Evolutionary conservation across 192 early-diverging fungal genomes (phyloP), one percentile per base, ranked within the genome.

Genomic region (Podila minutissima): DNA sequence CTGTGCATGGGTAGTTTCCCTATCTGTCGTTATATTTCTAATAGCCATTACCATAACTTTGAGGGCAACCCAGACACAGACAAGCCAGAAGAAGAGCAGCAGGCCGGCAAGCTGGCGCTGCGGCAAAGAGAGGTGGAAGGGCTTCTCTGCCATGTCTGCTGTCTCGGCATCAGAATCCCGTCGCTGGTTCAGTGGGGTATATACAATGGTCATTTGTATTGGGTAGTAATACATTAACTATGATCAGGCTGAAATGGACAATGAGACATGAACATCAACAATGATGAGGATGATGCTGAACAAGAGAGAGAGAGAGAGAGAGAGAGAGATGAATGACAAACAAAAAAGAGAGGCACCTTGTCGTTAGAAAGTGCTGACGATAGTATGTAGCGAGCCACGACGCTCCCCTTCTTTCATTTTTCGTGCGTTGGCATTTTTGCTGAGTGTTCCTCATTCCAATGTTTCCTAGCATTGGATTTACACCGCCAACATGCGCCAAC

Each of bases 51-150:
- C 69, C 69, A 71, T 62, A 4, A 62, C 22, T 62, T 71, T 71
- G 12, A 71, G 59, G 0, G 59, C 69, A 3, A 62, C 26, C 41
- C 48, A 71, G 48, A 71, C 38, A 4, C 66, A 68, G 19, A 41
- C 5, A 5, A 68, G 61, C 59, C 74, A 68, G 53, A 64, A 3
- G 35, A 75, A 75, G 26, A 62, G 15, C 5, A 75, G n/a, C 24
- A 75, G 11, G 13, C 61, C 74, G 0, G 66, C 61, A 38, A 69
- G 62, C 22, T 75, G 74, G 10, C 66, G 66, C 13, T 75, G 59
- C 8, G 38, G 53, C 13, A 69, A 3, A 3, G 61, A 68, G 61
- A 68, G 35, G 29, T 26, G 66, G 41, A 62, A 46, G 26, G 60
- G 67, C 28, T 68, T 68, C 15, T 64, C 29, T 11, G 24, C 10